These are phyloP conservation scores for Aspergillus ustus DNA, from an alignment of 2,329 filamentous ascomycete species.

Conservation along the genomic window DNA sequence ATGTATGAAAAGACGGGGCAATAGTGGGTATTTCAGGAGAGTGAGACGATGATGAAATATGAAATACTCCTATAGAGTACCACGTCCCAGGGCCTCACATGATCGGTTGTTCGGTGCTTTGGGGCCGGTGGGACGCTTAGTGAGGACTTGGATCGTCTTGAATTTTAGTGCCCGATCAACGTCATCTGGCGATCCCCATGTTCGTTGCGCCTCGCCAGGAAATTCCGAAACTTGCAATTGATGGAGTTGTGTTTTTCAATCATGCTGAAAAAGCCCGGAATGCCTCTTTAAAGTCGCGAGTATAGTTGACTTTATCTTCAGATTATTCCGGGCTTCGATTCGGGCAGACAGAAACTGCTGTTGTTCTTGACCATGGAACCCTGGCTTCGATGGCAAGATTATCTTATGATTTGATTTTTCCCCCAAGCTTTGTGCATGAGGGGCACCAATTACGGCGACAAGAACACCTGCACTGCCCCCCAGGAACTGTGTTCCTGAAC, in stretches of 20 bases:
- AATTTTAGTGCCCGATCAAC: slow-evolving; percentile 9
- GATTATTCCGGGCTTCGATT: background rate
- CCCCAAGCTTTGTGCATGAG: background rate
- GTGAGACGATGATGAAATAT: background rate
- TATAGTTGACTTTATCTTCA: background rate
- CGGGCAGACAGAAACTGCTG: background rate
- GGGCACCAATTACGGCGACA: background rate
- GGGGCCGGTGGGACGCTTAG: background rate
- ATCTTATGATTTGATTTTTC: background rate
- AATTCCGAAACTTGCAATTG: background rate
- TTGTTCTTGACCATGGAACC: background rate
- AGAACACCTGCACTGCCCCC: background rate
- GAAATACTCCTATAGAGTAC: slow-evolving; percentile 7
- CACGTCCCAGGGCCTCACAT: slow-evolving; percentile 12
- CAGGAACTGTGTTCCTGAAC: background rate
- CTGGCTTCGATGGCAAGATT: background rate
- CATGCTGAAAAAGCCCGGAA: background rate
- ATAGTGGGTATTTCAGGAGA: background rate
- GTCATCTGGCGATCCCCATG: background rate
- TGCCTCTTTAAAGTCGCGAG: background rate
- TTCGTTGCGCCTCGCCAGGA: background rate
- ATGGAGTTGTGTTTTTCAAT: background rate
- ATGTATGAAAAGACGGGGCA: background rate
- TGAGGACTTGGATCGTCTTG: background rate
- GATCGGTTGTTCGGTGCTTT: slow-evolving; percentile 11